Evolutionary conservation across 441 rosid species (phyloP).

Genomic region (Omphalea diandra): DNA sequence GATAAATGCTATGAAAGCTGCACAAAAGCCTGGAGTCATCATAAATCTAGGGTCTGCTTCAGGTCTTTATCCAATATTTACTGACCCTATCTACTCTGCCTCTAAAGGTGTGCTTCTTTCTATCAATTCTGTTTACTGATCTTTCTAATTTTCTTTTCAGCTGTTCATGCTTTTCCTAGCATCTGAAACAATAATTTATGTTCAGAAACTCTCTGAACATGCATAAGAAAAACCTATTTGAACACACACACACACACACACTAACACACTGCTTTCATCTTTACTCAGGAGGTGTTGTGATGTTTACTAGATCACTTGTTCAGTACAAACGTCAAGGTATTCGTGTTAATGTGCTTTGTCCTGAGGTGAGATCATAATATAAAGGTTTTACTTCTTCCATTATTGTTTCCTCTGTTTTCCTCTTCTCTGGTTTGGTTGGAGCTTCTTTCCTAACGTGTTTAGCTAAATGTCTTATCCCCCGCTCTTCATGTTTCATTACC

Average conservation of each 20-base stretch:
- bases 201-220: background rate
- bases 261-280: too few relatives aligned
- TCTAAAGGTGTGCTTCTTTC: slow-evolving; percentile 65
- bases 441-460: background rate
- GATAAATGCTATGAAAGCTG: slow-evolving; percentile 74
- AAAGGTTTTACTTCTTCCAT: background rate
- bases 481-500: too few relatives aligned
- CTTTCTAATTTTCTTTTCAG: background rate
- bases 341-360: slow-evolving; percentile 94
- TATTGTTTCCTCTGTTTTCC: too few relatives aligned
- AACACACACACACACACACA: slow-evolving; percentile 12
- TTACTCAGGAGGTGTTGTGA: slow-evolving; percentile 68
- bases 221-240: background rate
- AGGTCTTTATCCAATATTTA: slow-evolving; percentile 75
- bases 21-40: slow-evolving; percentile 84
- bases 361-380: slow-evolving; percentile 62
- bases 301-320: slow-evolving; percentile 85
- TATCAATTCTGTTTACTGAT: background rate
- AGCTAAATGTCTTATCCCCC: background rate
- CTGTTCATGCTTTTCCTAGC: background rate
- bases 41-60: slow-evolving; percentile 89
- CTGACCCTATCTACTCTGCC: slow-evolving; percentile 70
- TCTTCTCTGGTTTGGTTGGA: background rate
- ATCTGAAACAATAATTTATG: background rate
- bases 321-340: slow-evolving; percentile 64